A percentile compares a stretch with the other conserved stretches of the same genome.
Conservation (phyloP, 176 grass and related monocot genomes). For the Carex myosuroides region DNA sequence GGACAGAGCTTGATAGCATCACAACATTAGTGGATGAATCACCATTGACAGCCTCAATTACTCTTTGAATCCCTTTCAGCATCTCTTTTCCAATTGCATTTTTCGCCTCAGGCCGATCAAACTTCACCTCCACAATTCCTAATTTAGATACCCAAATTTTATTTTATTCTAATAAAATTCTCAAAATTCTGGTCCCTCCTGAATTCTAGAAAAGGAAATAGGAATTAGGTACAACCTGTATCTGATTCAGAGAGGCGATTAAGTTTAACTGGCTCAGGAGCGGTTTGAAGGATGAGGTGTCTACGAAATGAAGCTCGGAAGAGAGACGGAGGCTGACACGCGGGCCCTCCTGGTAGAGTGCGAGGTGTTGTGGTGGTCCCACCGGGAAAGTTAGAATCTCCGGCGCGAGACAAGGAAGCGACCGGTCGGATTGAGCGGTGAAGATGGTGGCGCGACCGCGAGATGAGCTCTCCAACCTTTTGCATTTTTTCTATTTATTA, state of each 20-base stretch:
- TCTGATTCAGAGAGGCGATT: conserved; percentile 41
- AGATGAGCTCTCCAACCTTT: not conserved
- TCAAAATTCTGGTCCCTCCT: not conserved
- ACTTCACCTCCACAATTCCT: conserved; percentile 66
- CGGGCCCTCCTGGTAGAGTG: not conserved
- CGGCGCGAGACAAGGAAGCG: not conserved
- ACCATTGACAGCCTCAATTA: conserved; percentile 33
- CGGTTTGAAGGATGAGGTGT: conserved; percentile 36
- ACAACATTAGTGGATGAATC: conserved; percentile 58
- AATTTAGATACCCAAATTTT: not conserved
- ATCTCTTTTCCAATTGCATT: conserved; percentile 80
- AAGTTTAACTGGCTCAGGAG: conserved; percentile 33
- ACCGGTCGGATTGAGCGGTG: not conserved
- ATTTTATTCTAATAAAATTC: not conserved
- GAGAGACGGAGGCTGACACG: not conserved
- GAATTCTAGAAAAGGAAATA: not conserved
- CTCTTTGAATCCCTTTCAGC: conserved; percentile 35
- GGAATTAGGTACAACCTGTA: conserved; percentile 30
- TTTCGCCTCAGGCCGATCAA: conserved; percentile 57
- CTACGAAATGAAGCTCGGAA: conserved; percentile 13
- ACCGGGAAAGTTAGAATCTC: not conserved
- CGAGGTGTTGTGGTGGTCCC: not conserved
- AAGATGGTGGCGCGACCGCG: conserved; percentile 6
- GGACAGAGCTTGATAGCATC: conserved; percentile 63
- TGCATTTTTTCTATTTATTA: not conserved